phyloP scores from a whole-genome alignment of 1,284 basidiomycete genomes.

The Ceratobasidium sp. region DNA sequence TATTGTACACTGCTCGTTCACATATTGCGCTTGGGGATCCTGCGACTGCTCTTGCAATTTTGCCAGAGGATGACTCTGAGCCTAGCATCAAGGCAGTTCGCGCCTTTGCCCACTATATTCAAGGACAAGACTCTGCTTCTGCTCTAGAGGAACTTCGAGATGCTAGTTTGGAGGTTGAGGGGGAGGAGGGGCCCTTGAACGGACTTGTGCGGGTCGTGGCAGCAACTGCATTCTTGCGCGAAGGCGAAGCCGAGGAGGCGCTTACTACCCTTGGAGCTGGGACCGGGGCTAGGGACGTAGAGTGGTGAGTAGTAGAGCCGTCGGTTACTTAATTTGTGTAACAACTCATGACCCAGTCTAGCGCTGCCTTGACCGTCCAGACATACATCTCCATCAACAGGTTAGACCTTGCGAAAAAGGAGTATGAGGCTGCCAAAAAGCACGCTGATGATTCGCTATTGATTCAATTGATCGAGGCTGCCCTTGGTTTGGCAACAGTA shows the following conservation, averaged over 20 bases:
- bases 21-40: constrained; percentile 82
- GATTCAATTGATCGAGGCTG: constrained; percentile 90
- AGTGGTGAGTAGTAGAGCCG: constrained; percentile 73
- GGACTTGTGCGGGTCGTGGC: constrained; percentile 82
- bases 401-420: constrained; percentile 86
- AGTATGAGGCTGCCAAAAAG: constrained; percentile 82
- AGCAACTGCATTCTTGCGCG: constrained; percentile 84
- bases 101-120: constrained; percentile 77
- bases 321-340: constrained; percentile 36
- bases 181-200: constrained; percentile 71
- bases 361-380: constrained; percentile 84
- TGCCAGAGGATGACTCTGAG: constrained; percentile 72
- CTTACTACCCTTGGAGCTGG: constrained; percentile 84
- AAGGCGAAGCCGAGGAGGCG: constrained; percentile 90
- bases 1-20: constrained; percentile 87
- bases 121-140: constrained; percentile 64
- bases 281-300: constrained; percentile 80
- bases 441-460: constrained; percentile 87
- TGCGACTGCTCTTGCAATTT: constrained; percentile 65
- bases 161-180: constrained; percentile 86
- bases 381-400: constrained; percentile 88
- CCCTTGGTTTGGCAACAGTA: constrained; percentile 83
- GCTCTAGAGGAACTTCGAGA: constrained; percentile 87
- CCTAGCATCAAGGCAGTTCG: constrained; percentile 78
- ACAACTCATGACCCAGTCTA: constrained; percentile 56